Evolutionary conservation across 208 protist species (phyloP).

Genomic region (Endotrypanum monterogeii): DNA sequence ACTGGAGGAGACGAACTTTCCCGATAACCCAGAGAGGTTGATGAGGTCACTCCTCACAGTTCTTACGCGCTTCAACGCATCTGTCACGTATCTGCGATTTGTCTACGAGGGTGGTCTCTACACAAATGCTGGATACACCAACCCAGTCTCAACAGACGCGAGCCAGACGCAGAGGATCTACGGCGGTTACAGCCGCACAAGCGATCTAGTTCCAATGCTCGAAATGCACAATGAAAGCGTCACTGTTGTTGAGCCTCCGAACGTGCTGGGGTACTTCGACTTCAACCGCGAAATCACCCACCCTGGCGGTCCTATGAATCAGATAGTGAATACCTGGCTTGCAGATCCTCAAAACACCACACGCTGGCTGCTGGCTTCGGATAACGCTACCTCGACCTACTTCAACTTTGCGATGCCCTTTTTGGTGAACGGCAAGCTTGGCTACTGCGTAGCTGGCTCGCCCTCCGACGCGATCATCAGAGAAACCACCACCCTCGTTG

Average conservation of each 20-base stretch:
- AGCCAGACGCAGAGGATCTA: conserved; percentile 12
- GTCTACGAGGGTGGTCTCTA: conserved; percentile 34
- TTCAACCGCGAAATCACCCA: conserved; percentile 19
- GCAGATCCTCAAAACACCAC: conserved; percentile 24
- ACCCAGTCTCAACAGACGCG: conserved; percentile 8
- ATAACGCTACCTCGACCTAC: conserved; percentile 46
- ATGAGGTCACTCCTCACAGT: conserved; percentile 40
- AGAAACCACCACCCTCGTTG: conserved; percentile 45
- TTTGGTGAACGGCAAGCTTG: conserved; percentile 38
- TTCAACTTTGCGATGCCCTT: conserved; percentile 82
- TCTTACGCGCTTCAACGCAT: conserved; percentile 36
- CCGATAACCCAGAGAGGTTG: conserved; percentile 19
- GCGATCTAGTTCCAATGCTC: conserved; percentile 20
- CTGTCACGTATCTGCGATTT: conserved; percentile 46
- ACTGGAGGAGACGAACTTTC: conserved; percentile 29
- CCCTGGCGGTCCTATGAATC: conserved; percentile 32
- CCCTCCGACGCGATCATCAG: conserved; percentile 37
- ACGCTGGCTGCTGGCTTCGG: conserved; percentile 39
- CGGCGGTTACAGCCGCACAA: conserved; percentile 17
- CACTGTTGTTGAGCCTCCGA: conserved; percentile 17
- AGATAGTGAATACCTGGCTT: conserved; percentile 48
- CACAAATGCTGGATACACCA: conserved; percentile 32
- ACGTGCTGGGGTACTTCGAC: conserved; percentile 23
- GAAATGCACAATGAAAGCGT: conserved; percentile 27
- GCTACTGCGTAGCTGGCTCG: conserved; percentile 54